Percentiles rank a stretch among this genome's conserved stretches.
Conservation (phyloP, 2,329 filamentous ascomycete species). For the Fusarium sororula region DNA sequence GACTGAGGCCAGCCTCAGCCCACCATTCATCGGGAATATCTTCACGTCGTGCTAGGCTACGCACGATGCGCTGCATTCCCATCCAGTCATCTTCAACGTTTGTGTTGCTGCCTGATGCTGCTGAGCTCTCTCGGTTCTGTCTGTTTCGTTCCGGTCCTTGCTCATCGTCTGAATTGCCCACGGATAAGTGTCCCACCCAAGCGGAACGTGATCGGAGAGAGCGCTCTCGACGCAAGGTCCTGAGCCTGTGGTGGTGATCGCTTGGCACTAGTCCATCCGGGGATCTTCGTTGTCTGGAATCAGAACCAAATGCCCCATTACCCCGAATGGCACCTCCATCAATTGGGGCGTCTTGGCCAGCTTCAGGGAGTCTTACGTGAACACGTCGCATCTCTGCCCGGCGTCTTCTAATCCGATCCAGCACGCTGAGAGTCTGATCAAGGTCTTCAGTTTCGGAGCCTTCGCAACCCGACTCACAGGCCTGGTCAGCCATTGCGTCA, state of each 20-base stretch:
- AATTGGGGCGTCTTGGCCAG: conserved; percentile 24
- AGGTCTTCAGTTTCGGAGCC: conserved; percentile 65
- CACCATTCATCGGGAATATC: conserved; percentile 88
- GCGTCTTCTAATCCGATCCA: conserved; percentile 24
- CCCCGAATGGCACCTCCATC: conserved; percentile 6
- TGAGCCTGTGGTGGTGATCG: neutral
- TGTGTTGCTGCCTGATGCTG: conserved; percentile 26
- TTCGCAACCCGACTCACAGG: conserved; percentile 64
- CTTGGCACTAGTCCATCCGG: conserved; percentile 10
- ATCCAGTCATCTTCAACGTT: conserved; percentile 52
- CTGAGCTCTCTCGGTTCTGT: conserved; percentile 34
- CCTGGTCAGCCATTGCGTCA: conserved; percentile 49
- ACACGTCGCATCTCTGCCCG: conserved; percentile 24
- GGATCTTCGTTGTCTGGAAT: conserved; percentile 13
- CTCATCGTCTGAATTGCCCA: conserved; percentile 43
- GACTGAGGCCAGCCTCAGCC: conserved; percentile 73
- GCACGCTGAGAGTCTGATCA: conserved; percentile 49
- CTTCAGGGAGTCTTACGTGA: conserved; percentile 29
- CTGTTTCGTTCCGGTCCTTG: conserved; percentile 30
- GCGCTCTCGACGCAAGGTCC: neutral
- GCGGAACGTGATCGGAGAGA: conserved; percentile 16
- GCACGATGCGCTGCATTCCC: conserved; percentile 77
- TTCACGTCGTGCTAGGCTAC: conserved; percentile 73
- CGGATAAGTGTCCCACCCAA: conserved; percentile 42
- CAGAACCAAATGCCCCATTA: conserved; percentile 17